Conservation (phyloP, 2,329 filamentous ascomycete genomes). For the Phoma sp. region DNA sequence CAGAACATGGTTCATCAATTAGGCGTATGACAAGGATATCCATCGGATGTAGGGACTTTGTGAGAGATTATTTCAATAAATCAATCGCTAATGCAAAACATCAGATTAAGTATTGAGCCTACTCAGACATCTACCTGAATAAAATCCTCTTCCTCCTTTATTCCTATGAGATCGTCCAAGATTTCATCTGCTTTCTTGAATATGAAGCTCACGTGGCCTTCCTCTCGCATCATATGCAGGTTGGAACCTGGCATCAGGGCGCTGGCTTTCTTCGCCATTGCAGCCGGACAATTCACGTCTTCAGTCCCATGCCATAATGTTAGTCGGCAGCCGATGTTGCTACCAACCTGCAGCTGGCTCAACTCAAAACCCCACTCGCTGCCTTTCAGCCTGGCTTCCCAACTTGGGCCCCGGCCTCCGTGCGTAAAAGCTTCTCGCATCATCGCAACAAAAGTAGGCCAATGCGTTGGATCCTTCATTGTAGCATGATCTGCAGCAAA, state of each 20-base stretch:
- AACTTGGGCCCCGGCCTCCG: constrained; percentile 36
- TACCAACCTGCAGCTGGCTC: constrained; percentile 31
- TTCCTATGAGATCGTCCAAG: constrained; percentile 28
- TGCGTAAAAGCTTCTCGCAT: constrained; percentile 36
- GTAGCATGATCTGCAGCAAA: constrained; percentile 29
- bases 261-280: constrained; percentile 34
- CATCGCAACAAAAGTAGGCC: constrained; percentile 35
- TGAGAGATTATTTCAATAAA: background rate
- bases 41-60: too few relatives aligned
- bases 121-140: constrained; percentile 17
- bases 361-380: constrained; percentile 45
- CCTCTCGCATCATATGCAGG: constrained; percentile 31
- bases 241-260: constrained; percentile 30
- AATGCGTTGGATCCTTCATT: constrained; percentile 30
- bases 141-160: constrained; percentile 26
- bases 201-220: constrained; percentile 37
- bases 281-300: constrained; percentile 38
- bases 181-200: constrained; percentile 33
- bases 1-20: too few relatives aligned
- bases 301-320: constrained; percentile 45
- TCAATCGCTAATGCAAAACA: background rate
- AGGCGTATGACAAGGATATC: too few relatives aligned
- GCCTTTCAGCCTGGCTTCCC: constrained; percentile 39
- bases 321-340: constrained; percentile 24
- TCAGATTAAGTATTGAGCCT: too few relatives aligned